Percentiles rank a stretch among this genome's conserved stretches.
Evolutionary conservation across 1,139 yeast species (phyloP).

Genomic region (Zhuliangozyma parablackwelliae): DNA sequence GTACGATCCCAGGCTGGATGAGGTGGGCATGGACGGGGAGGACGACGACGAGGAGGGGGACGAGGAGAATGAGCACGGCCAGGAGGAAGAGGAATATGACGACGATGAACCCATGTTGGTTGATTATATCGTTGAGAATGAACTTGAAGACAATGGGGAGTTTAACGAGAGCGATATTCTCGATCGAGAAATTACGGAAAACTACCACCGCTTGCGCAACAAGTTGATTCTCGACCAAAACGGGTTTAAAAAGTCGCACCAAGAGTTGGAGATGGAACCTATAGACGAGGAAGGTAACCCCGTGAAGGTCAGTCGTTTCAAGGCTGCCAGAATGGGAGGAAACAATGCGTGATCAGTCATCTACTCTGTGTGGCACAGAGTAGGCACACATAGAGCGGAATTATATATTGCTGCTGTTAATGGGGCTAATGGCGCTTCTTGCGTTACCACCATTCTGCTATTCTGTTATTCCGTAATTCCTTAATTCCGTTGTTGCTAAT

Average conservation of each 20-base stretch:
- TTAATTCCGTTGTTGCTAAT: too few relatives aligned
- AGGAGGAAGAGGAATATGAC: slow-evolving; percentile 26
- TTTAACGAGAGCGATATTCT: slow-evolving; percentile 27
- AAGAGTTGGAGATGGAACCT: slow-evolving; percentile 62
- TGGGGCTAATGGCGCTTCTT: too few relatives aligned
- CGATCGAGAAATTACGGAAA: slow-evolving; percentile 43
- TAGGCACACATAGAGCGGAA: too few relatives aligned
- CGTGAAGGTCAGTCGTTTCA: slow-evolving; percentile 61
- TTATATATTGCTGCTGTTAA: too few relatives aligned
- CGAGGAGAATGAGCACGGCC: slow-evolving; percentile 4
- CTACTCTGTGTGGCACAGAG: too few relatives aligned
- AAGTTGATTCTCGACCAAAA: slow-evolving; percentile 39
- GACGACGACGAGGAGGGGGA: slow-evolving; percentile 19
- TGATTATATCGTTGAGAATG: slow-evolving; percentile 36
- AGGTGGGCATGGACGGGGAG: slow-evolving; percentile 17
- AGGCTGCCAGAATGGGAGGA: slow-evolving; percentile 40
- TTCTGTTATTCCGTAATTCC: too few relatives aligned
- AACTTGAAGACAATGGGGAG: slow-evolving; percentile 13
- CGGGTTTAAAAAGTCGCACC: slow-evolving; percentile 43
- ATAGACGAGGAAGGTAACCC: slow-evolving; percentile 66
- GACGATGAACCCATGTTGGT: slow-evolving; percentile 36
- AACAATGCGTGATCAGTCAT: too few relatives aligned
- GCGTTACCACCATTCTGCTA: too few relatives aligned
- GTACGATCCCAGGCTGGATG: slow-evolving; percentile 16
- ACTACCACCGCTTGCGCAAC: slow-evolving; percentile 57